Evolutionary conservation across 371 early-diverging fungal species (phyloP), one percentile per base, ranked within the genome.

Genomic region (Encephalitozoon cuniculi): DNA sequence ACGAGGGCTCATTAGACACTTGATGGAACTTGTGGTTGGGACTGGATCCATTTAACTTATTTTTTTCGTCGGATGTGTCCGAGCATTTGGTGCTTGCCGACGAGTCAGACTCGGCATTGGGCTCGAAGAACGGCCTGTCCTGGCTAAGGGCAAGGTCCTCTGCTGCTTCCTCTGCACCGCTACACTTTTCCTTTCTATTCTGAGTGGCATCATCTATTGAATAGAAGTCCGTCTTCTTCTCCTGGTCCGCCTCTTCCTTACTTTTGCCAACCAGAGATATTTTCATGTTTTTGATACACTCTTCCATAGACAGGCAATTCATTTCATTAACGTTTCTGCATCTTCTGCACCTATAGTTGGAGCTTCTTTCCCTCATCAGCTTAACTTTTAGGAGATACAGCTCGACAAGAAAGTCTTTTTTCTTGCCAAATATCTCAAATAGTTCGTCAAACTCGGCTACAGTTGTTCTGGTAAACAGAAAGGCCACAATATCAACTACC

Each of bases 401-500:
- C 44, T 79, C 79, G 2, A 75, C 66, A 11, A 75, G 37, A 40
- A 71, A 43, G 32, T 75, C 76, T 7, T 64, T 54, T 21, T 41
- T 46, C 26, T 30, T 49, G 8, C 40, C 39, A 52, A 53, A 75
- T 68, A 32, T 64, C 1, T 75, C 63, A 67, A 79, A 69, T 9
- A 79, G 28, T 18, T 59, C 41, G 25, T 69, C 51, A 44, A 79
- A 67, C 55, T 70, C 28, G 8, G 34, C 49, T 28, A 41, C 25
- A 37, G 34, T 67, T 4, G 54, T 66, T 43, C 71, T 71, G 12
- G 21, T 59, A 51, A 65, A 79, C 4, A 75, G 46, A 53, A 53
- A 79, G 5, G 63, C 46, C 23, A 79, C 43, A 25, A 79, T 30
- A 75, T 79, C 79, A 34, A 79, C 76, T 12, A 74, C 53, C 63